Conservation (phyloP, 495 filamentous ascomycete genomes). For the Ascodesmis nigricans region DNA sequence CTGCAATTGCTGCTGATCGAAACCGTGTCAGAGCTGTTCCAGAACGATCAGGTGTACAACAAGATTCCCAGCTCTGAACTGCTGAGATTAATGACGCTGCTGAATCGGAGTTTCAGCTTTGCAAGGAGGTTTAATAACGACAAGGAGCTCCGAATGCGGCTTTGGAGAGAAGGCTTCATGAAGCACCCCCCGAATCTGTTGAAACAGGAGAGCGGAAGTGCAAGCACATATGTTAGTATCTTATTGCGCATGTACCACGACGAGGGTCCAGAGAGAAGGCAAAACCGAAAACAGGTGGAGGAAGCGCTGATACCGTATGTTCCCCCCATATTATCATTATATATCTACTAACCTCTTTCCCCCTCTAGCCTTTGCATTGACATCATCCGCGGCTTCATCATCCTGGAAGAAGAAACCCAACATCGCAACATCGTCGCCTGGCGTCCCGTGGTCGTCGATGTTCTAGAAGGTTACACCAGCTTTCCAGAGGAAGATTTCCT, state of each 20-base stretch:
- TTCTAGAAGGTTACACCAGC: slow-evolving; percentile 80
- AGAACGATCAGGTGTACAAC: slow-evolving; percentile 83
- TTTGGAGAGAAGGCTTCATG: slow-evolving; percentile 98
- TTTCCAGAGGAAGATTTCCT: slow-evolving; percentile 70
- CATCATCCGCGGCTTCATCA: slow-evolving; percentile 62
- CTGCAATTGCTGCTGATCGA: slow-evolving; percentile 97
- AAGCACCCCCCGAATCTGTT: slow-evolving; percentile 96
- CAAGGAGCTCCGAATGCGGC: slow-evolving; percentile 77
- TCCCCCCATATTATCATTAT: not conserved
- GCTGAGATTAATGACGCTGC: slow-evolving; percentile 70
- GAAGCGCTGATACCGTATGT: slow-evolving; percentile 68
- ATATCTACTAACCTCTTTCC: slow-evolving; percentile 6
- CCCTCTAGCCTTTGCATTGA: slow-evolving; percentile 63
- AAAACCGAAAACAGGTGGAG: slow-evolving; percentile 60
- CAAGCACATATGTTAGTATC: slow-evolving; percentile 82
- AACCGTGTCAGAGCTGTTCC: slow-evolving; percentile 94
- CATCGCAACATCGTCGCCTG: slow-evolving; percentile 90
- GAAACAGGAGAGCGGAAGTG: slow-evolving; percentile 86
- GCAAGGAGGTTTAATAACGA: slow-evolving; percentile 94
- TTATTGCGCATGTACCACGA: slow-evolving; percentile 94
- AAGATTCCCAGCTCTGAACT: slow-evolving; percentile 78
- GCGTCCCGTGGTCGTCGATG: slow-evolving; percentile 91
- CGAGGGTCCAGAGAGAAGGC: slow-evolving; percentile 54
- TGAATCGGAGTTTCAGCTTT: slow-evolving; percentile 90
- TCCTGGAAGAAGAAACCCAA: slow-evolving; percentile 80